Base-by-base conservation (phyloP, 345 rosid genomes). In the Populus davidiana region DNA sequence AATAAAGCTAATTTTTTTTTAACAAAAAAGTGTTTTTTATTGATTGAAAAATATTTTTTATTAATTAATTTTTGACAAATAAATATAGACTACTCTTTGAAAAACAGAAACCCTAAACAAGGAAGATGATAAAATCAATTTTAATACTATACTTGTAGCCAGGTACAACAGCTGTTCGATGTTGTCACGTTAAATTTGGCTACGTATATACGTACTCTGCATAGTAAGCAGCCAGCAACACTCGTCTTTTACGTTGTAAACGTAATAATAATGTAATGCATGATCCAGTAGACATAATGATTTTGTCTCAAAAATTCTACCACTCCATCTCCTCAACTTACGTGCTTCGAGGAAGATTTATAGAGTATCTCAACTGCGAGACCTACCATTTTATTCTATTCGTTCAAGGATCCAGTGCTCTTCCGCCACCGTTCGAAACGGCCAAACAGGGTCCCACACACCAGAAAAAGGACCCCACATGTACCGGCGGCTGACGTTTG, bases 281-380 rank as follows among this genome's bases (percentile, higher is more conserved):
- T 56, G 27, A 56, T 0, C n/a, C 11, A 11, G 63, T 23, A n/a
- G 1, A 8, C 11, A 3, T 9, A 56, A 59, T 59, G 64, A 59
- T 59, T 23, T 23, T 23, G 29, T 59, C 64, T 59, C 14, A 2
- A 23, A n/a, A 43, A 8, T 8, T n/a, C 1, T 10, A 23, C 14
- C 17, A 47, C 52, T 14, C 20, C 52, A 14, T 43, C 47, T 43
- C 4, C 47, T 47, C 52, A 0, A 13, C 52, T 76, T 75, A 67
- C 73, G 77, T 73, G 73, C 49, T 72, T 73, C 69, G 67, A 67
- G 62, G 77, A 17, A 2, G 81, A 73, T 79, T 68, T 4, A 18
- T 6, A 59, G 61, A 59, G 61, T 33, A 78, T 78, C 81, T 54
- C 8, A 14, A 25, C 38, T 62, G 59, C 61, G 77, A 56, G 69